These are phyloP conservation scores for Linum usitatissimum DNA, from an alignment of 345 rosid genomes.

Conservation along the genomic window DNA sequence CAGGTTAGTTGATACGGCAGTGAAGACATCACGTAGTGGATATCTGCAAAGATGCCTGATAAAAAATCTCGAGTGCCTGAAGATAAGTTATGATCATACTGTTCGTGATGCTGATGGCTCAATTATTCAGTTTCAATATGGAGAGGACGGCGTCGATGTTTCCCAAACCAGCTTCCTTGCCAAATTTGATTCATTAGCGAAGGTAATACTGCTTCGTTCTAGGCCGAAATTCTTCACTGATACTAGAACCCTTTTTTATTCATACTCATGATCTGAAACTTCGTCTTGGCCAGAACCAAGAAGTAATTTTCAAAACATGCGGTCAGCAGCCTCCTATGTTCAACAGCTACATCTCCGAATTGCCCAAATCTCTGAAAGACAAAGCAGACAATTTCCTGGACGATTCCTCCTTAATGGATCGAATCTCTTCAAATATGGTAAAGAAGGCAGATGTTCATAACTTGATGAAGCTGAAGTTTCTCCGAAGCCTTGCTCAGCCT, in stretches of 20 bases:
- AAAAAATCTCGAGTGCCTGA: slow-evolving; percentile 89
- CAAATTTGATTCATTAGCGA: slow-evolving; percentile 58
- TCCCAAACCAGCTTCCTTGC: slow-evolving; percentile 69
- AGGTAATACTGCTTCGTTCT: slow-evolving; percentile 31
- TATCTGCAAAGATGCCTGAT: slow-evolving; percentile 95
- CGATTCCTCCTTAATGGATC: slow-evolving; percentile 29
- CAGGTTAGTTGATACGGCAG: slow-evolving; percentile 97
- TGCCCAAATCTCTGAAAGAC: slow-evolving; percentile 53
- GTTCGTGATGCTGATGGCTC: slow-evolving; percentile 98
- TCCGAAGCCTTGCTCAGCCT: slow-evolving; percentile 89
- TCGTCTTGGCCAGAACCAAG: slow-evolving; percentile 53
- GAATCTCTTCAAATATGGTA: slow-evolving; percentile 23
- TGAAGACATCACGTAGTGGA: slow-evolving; percentile 99
- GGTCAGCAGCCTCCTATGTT: slow-evolving; percentile 30
- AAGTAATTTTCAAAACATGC: slow-evolving; percentile 38
- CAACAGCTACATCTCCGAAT: slow-evolving; percentile 38
- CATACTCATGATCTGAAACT: not conserved
- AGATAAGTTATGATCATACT: slow-evolving; percentile 78
- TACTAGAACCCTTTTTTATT: slow-evolving; percentile 3
- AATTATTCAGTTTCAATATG: slow-evolving; percentile 79
- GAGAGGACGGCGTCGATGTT: slow-evolving; percentile 98
- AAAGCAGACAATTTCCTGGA: slow-evolving; percentile 52
- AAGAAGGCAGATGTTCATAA: slow-evolving; percentile 43
- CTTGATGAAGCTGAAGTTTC: slow-evolving; percentile 55
- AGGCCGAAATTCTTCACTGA: slow-evolving; percentile 9